Evolutionary conservation across 2,329 filamentous ascomycete genomes (phyloP), one percentile per base, ranked within the genome.

Genomic region (Lanzia echinophila): DNA sequence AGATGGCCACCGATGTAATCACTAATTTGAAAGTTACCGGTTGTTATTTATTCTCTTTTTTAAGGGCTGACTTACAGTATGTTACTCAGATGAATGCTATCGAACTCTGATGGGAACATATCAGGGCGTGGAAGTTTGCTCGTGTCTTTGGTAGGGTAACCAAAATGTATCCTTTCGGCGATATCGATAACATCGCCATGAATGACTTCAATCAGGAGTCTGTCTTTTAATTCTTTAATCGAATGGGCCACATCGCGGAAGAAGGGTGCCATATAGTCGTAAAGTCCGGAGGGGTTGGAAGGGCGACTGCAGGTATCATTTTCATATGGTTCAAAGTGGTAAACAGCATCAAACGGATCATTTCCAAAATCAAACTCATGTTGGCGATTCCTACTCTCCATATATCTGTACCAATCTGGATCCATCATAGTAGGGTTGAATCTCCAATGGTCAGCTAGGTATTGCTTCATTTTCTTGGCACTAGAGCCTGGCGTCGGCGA

Each of bases 31-130:
- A 13, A 13, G 34, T 36, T 13, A 36, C 4, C 12, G 4, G 15
- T 36, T 4, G 17, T 34, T 2, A 3, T 20, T 36, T 12, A 12
- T 6, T 22, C 4, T 5, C 3, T 24, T 17, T 7, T 4, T 28
- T 4, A 28, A 38, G 15, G 36, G 19, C 8, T 28, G 8, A 48
- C 55, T 53, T 42, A 61, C 56, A 58, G 58, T 39, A 61, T 51
- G 33, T 60, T 58, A 24, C 56, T 58, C 20, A 61, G 44, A 48
- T 61, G 56, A 19, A 58, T 54, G 8, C 49, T 46, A 19, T 61
- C 56, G 32, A 61, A 61, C 7, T 45, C n/a, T 15, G 38, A 43
- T 2, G 54, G 57, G 8, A 56, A 42, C 22, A n/a, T 28, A 20
- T 42, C 8, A n/a, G 12, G 28, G 20, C n/a, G 47, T 32, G 47